Evolutionary conservation across 2,329 filamentous ascomycete genomes (phyloP).

Genomic region (Beauveria pseudobassiana): DNA sequence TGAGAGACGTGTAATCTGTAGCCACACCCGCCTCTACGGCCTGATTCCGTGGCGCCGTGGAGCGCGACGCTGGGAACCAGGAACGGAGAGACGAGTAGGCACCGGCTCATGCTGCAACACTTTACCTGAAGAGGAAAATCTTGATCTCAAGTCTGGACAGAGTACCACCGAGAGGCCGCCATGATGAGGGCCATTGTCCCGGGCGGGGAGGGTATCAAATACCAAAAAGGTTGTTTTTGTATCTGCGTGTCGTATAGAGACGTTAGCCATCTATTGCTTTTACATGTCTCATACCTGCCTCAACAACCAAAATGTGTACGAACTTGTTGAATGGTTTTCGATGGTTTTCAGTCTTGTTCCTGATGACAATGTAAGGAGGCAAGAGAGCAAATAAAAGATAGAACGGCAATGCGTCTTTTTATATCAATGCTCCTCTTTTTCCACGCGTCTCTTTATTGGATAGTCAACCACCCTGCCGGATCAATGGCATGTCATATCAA

Average conservation of each 20-base stretch:
- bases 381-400: background rate
- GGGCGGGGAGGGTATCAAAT: background rate
- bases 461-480: background rate
- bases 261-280: background rate
- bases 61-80: background rate
- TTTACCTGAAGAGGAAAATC: constrained; percentile 31
- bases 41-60: constrained; percentile 20
- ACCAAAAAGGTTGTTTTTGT: background rate
- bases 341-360: background rate
- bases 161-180: constrained; percentile 27
- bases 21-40: constrained; percentile 22
- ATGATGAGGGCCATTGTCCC: constrained; percentile 20
- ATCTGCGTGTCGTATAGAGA: background rate
- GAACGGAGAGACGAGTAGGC: constrained; percentile 26
- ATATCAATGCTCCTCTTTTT: constrained; percentile 9
- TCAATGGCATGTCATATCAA: background rate
- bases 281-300: background rate
- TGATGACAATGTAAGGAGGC: background rate
- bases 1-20: constrained; percentile 89
- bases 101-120: constrained; percentile 57
- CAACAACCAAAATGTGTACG: background rate
- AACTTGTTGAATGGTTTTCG: background rate
- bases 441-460: background rate
- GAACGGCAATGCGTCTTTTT: background rate
- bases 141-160: constrained; percentile 29